phyloP scores from a whole-genome alignment of 2,329 filamentous ascomycete species.

The Teratosphaeria epicoccoides region DNA sequence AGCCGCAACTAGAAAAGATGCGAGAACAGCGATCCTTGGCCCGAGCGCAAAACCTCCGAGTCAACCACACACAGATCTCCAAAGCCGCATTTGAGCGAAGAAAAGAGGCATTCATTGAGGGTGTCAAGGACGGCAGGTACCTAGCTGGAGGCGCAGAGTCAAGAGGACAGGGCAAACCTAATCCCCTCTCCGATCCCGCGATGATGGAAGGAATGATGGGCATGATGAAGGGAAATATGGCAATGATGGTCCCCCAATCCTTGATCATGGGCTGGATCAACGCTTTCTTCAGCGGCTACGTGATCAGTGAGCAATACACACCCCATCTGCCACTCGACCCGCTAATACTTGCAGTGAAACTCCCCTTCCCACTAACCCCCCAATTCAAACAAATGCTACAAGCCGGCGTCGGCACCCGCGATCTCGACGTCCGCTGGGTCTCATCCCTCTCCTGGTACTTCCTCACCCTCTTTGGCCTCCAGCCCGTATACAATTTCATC shows the following conservation, averaged over 20 bases:
- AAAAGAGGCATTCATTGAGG: constrained; percentile 68
- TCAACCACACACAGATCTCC: constrained; percentile 71
- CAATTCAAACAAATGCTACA: constrained; percentile 99
- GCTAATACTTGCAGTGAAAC: constrained; percentile 55
- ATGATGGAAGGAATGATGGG: constrained; percentile 99
- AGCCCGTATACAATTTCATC: constrained; percentile 95
- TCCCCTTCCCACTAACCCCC: constrained; percentile 93
- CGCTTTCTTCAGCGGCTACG: constrained; percentile 95
- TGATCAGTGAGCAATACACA: constrained; percentile 63
- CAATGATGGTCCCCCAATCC: constrained; percentile 98
- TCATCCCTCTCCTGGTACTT: constrained; percentile 99
- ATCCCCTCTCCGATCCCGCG: constrained; percentile 88
- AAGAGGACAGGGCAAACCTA: constrained; percentile 76
- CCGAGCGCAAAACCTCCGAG: constrained; percentile 73
- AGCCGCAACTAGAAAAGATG: constrained; percentile 60
- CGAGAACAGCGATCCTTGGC: constrained; percentile 77
- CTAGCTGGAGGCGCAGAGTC: constrained; percentile 72
- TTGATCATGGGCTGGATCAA: constrained; percentile 99
- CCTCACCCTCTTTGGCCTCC: constrained; percentile 88
- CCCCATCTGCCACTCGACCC: neutral
- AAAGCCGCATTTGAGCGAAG: constrained; percentile 66
- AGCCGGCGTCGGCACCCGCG: constrained; percentile 86
- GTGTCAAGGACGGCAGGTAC: constrained; percentile 76
- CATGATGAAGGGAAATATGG: constrained; percentile 99
- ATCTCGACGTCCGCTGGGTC: constrained; percentile 97